Evolutionary conservation across 768 basidiomycete species (phyloP).

Genomic region (Coprinellus aureogranulatus): DNA sequence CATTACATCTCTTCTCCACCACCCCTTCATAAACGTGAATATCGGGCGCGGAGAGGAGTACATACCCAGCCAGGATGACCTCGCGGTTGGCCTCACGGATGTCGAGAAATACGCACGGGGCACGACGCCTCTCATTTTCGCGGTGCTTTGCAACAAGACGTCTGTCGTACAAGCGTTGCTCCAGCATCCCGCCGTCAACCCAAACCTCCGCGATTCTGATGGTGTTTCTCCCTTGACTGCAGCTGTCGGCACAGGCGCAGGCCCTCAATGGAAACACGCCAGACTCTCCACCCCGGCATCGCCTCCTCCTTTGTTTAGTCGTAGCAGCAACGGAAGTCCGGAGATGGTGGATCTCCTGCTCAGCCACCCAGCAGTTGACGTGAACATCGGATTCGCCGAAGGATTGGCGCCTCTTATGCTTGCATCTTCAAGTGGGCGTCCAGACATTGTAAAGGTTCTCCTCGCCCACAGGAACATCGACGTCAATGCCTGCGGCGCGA

Average conservation of each 20-base stretch:
- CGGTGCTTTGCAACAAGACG: not conserved
- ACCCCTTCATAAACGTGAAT: not conserved
- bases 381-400: not conserved
- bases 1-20: not conserved
- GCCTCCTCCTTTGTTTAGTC: too few relatives aligned
- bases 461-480: not conserved
- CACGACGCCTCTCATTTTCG: not conserved
- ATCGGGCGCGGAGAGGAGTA: not conserved
- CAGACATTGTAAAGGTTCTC: not conserved
- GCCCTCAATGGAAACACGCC: too few relatives aligned
- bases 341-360: not conserved
- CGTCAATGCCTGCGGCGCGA: not conserved
- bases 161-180: not conserved
- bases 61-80: not conserved
- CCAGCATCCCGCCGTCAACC: not conserved
- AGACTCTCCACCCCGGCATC: too few relatives aligned
- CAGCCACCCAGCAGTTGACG: not conserved
- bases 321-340: too few relatives aligned
- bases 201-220: not conserved
- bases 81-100: not conserved
- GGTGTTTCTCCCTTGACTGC: not conserved
- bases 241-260: not conserved
- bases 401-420: not conserved
- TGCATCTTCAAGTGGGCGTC: not conserved
- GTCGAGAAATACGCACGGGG: not conserved